phyloP scores from a whole-genome alignment of 2,329 filamentous ascomycete species.

The Fusarium succisae region DNA sequence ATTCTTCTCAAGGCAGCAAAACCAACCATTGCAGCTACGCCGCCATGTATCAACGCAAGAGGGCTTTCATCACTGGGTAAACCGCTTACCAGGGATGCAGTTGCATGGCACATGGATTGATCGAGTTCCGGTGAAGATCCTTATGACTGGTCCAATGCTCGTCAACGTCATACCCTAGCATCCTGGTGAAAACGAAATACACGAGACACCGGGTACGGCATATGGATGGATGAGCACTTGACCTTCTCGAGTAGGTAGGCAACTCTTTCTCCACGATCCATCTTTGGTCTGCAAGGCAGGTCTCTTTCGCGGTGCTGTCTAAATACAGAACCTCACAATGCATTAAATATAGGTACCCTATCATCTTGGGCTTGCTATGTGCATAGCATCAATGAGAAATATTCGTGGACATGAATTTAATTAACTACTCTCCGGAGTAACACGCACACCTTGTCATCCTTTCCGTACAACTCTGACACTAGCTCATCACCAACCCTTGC shows the following conservation, averaged over 20 bases:
- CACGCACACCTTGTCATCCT: slow-evolving; percentile 31
- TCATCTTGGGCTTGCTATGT: neutral
- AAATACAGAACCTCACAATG: neutral
- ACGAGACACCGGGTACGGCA: slow-evolving; percentile 20
- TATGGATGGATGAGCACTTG: slow-evolving; percentile 13
- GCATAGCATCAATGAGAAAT: neutral
- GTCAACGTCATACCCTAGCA: slow-evolving; percentile 20
- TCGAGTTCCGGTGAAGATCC: slow-evolving; percentile 11
- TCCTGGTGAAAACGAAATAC: slow-evolving; percentile 2
- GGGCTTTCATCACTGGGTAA: neutral
- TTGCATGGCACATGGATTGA: neutral
- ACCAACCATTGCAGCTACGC: neutral
- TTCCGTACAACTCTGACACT: slow-evolving; percentile 22
- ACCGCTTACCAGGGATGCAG: neutral
- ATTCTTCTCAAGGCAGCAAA: neutral
- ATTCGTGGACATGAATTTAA: neutral
- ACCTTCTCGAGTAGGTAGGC: slow-evolving; percentile 15
- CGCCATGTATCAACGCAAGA: neutral
- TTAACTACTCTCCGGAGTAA: slow-evolving; percentile 14
- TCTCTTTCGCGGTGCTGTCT: neutral
- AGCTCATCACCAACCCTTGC: slow-evolving; percentile 22
- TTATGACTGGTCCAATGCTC: slow-evolving; percentile 4
- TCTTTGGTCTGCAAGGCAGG: slow-evolving; percentile 8
- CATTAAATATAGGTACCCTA: neutral
- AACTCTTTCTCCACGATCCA: slow-evolving; percentile 15